A percentile compares a stretch with the other conserved stretches of the same genome.
These are phyloP conservation scores for Pestalotiopsis fici DNA, from an alignment of 2,329 filamentous ascomycete genomes.

Conservation along the genomic window DNA sequence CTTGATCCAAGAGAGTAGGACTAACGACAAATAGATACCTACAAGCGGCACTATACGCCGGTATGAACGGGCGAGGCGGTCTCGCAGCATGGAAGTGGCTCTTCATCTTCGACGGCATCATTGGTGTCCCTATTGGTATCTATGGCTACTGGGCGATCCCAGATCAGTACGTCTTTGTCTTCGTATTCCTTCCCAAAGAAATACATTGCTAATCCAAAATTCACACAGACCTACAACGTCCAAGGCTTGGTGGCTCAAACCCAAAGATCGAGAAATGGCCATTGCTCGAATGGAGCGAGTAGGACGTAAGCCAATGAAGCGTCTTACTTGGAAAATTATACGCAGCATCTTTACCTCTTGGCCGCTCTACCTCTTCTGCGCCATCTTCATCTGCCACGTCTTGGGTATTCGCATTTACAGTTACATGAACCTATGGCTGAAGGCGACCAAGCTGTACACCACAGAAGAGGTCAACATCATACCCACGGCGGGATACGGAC, in stretches of 20 bases:
- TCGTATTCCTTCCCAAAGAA: neutral
- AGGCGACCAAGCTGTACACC: constrained; percentile 30
- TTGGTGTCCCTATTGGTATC: constrained; percentile 13
- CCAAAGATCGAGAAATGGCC: constrained; percentile 26
- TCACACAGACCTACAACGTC: constrained; percentile 22
- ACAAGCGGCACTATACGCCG: constrained; percentile 40
- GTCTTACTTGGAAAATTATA: constrained; percentile 27
- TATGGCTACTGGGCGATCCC: constrained; percentile 31
- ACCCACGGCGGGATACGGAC: constrained; percentile 40
- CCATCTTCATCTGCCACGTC: constrained; percentile 31
- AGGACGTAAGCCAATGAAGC: constrained; percentile 30
- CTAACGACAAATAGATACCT: constrained; percentile 37
- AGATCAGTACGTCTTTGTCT: constrained; percentile 18
- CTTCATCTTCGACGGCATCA: constrained; percentile 43
- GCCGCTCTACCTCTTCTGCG: constrained; percentile 33
- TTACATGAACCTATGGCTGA: constrained; percentile 36
- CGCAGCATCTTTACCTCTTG: constrained; percentile 29
- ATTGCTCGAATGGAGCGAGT: constrained; percentile 17
- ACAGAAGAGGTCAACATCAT: constrained; percentile 52
- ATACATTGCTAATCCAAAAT: neutral
- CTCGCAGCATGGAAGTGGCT: constrained; percentile 46
- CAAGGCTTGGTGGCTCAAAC: constrained; percentile 21
- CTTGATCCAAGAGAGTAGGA: constrained; percentile 13
- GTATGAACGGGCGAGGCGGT: constrained; percentile 37
- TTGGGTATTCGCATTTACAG: constrained; percentile 36